Conservation (phyloP, 2,329 filamentous ascomycete species). For the Dothideomycetes sp. region DNA sequence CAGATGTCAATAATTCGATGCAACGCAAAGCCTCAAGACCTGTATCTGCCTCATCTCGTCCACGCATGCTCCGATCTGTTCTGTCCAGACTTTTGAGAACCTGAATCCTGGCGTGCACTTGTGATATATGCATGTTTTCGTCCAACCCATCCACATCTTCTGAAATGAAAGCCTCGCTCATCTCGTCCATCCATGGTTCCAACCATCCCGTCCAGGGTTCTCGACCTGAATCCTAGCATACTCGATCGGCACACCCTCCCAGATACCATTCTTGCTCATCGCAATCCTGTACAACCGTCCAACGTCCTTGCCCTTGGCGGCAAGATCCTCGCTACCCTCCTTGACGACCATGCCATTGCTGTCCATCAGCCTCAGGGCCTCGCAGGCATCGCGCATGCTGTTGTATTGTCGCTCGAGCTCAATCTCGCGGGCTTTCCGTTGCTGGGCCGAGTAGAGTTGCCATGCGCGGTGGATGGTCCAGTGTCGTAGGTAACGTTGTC, state of each 20-base stretch:
- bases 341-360: slow-evolving; percentile 26
- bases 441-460: slow-evolving; percentile 65
- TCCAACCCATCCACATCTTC: no score
- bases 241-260: slow-evolving; percentile 77
- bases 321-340: slow-evolving; percentile 17
- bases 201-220: slow-evolving; percentile 64
- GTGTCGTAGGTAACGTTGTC: slow-evolving; percentile 79
- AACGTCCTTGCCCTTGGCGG: slow-evolving; percentile 38
- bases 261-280: slow-evolving; percentile 84
- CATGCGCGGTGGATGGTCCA: slow-evolving; percentile 99
- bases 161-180: slow-evolving; percentile 11
- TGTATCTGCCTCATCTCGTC: no score
- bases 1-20: no score
- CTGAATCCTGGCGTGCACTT: no score
- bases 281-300: slow-evolving; percentile 76
- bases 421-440: slow-evolving; percentile 50
- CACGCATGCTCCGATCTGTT: no score
- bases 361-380: slow-evolving; percentile 57
- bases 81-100: no score
- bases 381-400: slow-evolving; percentile 74
- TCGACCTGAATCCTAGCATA: slow-evolving; percentile 81
- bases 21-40: no score
- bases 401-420: slow-evolving; percentile 73
- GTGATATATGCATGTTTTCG: no score
- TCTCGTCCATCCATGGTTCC: slow-evolving; percentile 88